Percentiles rank a stretch among this genome's conserved stretches.
These are phyloP conservation scores for Arthrinium phaeospermum DNA, from an alignment of 2,329 filamentous ascomycete genomes.

Conservation along the genomic window DNA sequence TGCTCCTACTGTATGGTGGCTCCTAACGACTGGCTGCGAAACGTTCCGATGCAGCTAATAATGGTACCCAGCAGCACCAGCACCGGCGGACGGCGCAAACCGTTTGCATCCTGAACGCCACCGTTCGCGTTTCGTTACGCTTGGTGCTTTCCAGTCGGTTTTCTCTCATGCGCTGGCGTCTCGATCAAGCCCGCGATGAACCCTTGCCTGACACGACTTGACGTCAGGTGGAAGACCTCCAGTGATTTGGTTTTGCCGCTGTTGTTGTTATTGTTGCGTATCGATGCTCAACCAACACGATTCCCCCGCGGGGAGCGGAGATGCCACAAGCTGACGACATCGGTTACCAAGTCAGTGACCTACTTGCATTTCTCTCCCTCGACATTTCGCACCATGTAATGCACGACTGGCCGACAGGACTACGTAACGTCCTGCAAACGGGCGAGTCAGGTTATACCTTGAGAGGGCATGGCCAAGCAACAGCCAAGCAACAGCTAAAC, in stretches of 20 bases:
- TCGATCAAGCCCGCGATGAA: not conserved
- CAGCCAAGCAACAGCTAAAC: not conserved
- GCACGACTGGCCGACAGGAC: not conserved
- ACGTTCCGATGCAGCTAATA: not conserved
- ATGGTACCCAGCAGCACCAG: not conserved
- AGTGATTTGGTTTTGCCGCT: not conserved
- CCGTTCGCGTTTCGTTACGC: not conserved
- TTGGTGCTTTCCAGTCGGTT: not conserved
- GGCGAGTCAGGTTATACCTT: not conserved
- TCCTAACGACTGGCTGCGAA: not conserved
- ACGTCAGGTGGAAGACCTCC: not conserved
- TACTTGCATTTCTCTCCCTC: not conserved
- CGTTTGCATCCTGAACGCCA: not conserved
- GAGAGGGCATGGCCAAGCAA: not conserved
- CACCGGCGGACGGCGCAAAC: not conserved
- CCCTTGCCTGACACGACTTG: not conserved
- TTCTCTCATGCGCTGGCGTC: not conserved
- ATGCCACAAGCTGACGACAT: not conserved
- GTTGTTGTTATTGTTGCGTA: not conserved
- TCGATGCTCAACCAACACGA: not conserved
- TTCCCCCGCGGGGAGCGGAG: not conserved
- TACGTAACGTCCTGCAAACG: not conserved
- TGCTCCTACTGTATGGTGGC: not conserved
- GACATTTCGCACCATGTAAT: not conserved
- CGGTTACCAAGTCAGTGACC: slow-evolving; percentile 11